These are phyloP conservation scores for Irpex sp. DNA, from an alignment of 1,284 basidiomycete species.

Conservation along the genomic window DNA sequence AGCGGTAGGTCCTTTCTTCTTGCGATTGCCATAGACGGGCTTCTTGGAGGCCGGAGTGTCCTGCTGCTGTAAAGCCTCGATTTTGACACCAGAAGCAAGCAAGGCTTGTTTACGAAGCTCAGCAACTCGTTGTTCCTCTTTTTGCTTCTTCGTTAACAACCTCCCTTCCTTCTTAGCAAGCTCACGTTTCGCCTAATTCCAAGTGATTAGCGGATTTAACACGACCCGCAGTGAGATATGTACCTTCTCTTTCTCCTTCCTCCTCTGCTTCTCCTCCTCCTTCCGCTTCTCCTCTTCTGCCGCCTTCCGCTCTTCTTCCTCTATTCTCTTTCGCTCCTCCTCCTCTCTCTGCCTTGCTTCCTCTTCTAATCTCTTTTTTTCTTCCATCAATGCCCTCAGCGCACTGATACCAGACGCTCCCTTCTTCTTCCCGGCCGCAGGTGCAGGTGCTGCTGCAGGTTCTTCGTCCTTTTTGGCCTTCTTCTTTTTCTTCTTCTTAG, in stretches of 20 bases:
- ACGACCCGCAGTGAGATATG: conserved; percentile 9
- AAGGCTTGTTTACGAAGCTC: conserved; percentile 92
- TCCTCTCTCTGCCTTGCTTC: conserved; percentile 67
- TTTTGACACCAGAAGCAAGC: conserved; percentile 83
- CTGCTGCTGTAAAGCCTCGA: conserved; percentile 77
- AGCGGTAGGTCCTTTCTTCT: conserved; percentile 57
- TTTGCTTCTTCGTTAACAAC: conserved; percentile 92
- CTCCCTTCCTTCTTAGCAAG: conserved; percentile 88
- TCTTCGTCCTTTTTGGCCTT: conserved; percentile 75
- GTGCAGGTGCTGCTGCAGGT: conserved; percentile 39
- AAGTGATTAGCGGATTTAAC: conserved; percentile 4
- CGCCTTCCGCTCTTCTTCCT: conserved; percentile 78
- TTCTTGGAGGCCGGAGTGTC: conserved; percentile 56
- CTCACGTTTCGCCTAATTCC: conserved; percentile 72
- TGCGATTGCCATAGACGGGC: conserved; percentile 74
- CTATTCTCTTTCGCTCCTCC: conserved; percentile 73
- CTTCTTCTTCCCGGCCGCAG: conserved; percentile 62
- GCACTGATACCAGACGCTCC: conserved; percentile 65
- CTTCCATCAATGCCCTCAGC: conserved; percentile 83
- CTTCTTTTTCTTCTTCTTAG: conserved; percentile 92
- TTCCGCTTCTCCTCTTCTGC: conserved; percentile 76
- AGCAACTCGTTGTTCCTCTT: conserved; percentile 88
- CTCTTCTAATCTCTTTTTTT: conserved; percentile 84
- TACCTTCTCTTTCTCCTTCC: conserved; percentile 91
- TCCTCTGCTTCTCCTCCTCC: conserved; percentile 82